Percentiles rank a stretch among this genome's conserved stretches.
These are phyloP conservation scores for Raphanus hybrid DNA, from an alignment of 441 rosid species.

Conservation along the genomic window DNA sequence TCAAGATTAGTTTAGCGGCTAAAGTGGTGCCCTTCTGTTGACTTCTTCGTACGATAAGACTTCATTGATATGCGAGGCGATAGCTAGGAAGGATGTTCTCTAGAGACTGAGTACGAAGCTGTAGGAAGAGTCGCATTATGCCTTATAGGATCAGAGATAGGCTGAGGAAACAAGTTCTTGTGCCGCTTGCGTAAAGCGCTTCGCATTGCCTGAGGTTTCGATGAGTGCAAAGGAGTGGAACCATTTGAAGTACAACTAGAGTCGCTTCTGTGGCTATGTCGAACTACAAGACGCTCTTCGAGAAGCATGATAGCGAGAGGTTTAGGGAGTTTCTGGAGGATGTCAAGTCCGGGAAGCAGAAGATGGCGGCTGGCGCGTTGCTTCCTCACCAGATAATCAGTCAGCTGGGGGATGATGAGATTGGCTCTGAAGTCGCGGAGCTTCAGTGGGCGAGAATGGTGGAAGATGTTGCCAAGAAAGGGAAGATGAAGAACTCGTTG, in stretches of 20 bases:
- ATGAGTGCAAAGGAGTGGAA: constrained; percentile 53
- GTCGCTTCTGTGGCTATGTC: constrained; percentile 62
- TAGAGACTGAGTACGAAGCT: constrained; percentile 47
- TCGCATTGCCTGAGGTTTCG: constrained; percentile 49
- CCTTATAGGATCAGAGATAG: constrained; percentile 53
- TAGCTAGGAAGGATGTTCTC: constrained; percentile 50
- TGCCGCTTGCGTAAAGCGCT: constrained; percentile 48
- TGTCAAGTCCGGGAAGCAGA: constrained; percentile 55
- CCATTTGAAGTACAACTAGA: constrained; percentile 44
- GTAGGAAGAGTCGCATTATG: constrained; percentile 55
- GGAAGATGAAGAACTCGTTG: constrained; percentile 51
- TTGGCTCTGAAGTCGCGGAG: constrained; percentile 58
- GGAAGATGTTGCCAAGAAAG: constrained; percentile 49
- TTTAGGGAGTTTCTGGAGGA: constrained; percentile 52
- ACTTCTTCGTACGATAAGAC: constrained; percentile 53
- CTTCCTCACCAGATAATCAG: constrained; percentile 71
- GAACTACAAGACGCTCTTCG: constrained; percentile 46
- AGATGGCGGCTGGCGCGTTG: constrained; percentile 67
- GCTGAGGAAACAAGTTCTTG: constrained; percentile 56
- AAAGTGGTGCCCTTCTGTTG: constrained; percentile 63
- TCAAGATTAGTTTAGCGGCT: constrained; percentile 51
- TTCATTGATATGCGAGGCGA: constrained; percentile 54
- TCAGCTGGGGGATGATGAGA: constrained; percentile 31
- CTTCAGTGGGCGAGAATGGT: constrained; percentile 73
- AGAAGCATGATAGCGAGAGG: constrained; percentile 58